A percentile compares a stretch with the other conserved stretches of the same genome.
These are phyloP conservation scores for Neurospora sp. DNA, from an alignment of 495 filamentous ascomycete species.

Conservation along the genomic window DNA sequence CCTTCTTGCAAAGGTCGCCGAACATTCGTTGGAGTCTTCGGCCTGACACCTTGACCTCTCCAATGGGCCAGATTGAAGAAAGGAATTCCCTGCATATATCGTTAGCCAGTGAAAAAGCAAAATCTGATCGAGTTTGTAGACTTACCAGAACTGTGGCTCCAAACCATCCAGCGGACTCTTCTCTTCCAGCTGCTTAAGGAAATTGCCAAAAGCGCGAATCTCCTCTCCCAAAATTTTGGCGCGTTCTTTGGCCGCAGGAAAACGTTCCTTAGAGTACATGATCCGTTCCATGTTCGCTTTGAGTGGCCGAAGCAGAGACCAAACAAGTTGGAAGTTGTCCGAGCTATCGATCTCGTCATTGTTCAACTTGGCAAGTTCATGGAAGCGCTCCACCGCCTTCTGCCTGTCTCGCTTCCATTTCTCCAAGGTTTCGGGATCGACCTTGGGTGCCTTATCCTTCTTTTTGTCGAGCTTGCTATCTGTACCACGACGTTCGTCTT, in stretches of 20 bases:
- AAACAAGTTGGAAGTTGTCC: constrained; percentile 28
- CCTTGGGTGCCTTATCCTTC: constrained; percentile 21
- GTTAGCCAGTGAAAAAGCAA: constrained; percentile 8
- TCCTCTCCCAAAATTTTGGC: constrained; percentile 37
- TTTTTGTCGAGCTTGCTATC: constrained; percentile 22
- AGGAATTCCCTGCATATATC: constrained; percentile 21
- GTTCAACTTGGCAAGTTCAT: constrained; percentile 20
- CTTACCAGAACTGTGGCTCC: constrained; percentile 39
- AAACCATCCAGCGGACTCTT: constrained; percentile 27
- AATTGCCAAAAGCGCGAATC: constrained; percentile 36
- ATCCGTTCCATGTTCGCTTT: constrained; percentile 32
- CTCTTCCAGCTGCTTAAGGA: constrained; percentile 29
- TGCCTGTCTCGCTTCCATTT: constrained; percentile 21
- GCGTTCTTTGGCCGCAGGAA: constrained; percentile 33
- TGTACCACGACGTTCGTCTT: constrained; percentile 15
- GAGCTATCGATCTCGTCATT: constrained; percentile 24
- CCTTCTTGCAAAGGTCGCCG: constrained; percentile 27
- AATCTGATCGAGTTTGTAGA: neutral
- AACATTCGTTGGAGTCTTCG: constrained; percentile 38
- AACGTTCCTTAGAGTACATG: constrained; percentile 32
- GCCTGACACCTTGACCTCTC: constrained; percentile 27
- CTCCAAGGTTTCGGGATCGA: constrained; percentile 26
- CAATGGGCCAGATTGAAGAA: constrained; percentile 32
- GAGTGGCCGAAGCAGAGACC: constrained; percentile 35
- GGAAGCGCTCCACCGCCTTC: constrained; percentile 25